Evolutionary conservation across 1,284 basidiomycete species (phyloP), one percentile per base, ranked within the genome.

Genomic region (Thelephora terrestris): DNA sequence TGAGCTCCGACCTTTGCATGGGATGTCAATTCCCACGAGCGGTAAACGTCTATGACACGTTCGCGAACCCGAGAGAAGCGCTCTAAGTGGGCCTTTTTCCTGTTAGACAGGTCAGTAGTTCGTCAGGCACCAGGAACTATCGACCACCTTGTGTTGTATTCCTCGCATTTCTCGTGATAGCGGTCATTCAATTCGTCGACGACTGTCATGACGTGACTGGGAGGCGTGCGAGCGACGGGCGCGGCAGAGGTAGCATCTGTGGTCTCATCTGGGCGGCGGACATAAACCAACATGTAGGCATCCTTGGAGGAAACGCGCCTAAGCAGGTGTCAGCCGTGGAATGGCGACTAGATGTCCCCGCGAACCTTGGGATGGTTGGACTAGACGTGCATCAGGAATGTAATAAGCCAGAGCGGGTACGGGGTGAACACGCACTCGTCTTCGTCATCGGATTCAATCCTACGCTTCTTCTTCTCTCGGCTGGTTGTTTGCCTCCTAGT

Each of bases 281-380:
- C 75, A 64, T 95, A 96, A 46, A 96, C 82, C 35, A 95, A 74
- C 91, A 95, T 93, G 65, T 96, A 95, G 21, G 89, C 90, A 56
- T 93, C 89, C 62, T 78, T 85, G 1, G 90, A 92, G 1, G 75
- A 71, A 50, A 63, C 53, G 47, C 56, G 57, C 43, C 64, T 60
- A 51, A 27, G 32, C 5, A 3, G 5, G 12, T 1, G 12, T 42
- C 5, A 25, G n/a, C 12, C 17, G 17, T 21, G 21, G 14, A 42
- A 42, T 25, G 18, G 4, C 14, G 10, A 23, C 39, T 25, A 25
- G 39, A 42, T 21, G 39, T 32, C 18, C 39, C 39, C 39, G 16
- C 17, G 25, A 14, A 18, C 39, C 27, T 42, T 50, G 35, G 7
- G 42, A 21, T 46, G 43, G 47, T 3, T 40, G 14, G 10, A 25